Evolutionary conservation across 306 rosid species (phyloP).

Genomic region (Comarum palustre): DNA sequence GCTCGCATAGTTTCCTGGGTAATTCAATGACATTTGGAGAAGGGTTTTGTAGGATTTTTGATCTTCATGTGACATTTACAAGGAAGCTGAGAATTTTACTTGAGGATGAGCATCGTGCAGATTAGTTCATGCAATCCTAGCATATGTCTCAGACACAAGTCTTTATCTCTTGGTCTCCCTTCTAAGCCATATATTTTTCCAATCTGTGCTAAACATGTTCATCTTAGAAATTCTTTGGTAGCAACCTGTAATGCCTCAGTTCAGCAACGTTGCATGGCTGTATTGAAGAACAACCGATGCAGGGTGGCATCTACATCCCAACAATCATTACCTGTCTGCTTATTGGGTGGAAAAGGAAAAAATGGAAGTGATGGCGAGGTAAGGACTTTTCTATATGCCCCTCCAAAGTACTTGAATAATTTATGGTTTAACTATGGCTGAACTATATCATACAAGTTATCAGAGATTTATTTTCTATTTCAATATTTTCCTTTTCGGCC

Average conservation of each 20-base stretch:
- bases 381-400: neutral
- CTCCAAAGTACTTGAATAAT: neutral
- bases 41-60: neutral
- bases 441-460: neutral
- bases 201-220: neutral
- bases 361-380: slow-evolving; percentile 7
- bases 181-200: neutral
- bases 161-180: neutral
- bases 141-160: neutral
- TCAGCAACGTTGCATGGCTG: neutral
- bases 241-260: neutral
- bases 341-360: slow-evolving; percentile 20
- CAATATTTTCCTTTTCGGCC: neutral
- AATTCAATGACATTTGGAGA: neutral
- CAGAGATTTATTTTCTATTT: neutral
- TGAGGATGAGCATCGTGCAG: slow-evolving; percentile 13
- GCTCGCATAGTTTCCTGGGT: neutral
- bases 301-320: neutral
- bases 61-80: slow-evolving; percentile 10
- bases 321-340: slow-evolving; percentile 7
- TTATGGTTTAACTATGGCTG: neutral
- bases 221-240: neutral
- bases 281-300: neutral
- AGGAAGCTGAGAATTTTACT: neutral
- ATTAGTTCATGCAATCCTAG: slow-evolving; percentile 5